A percentile compares a stretch with the other conserved stretches of the same genome.
Evolutionary conservation across 163 green algal species (phyloP).

Genomic region (Chlorella variabilis): DNA sequence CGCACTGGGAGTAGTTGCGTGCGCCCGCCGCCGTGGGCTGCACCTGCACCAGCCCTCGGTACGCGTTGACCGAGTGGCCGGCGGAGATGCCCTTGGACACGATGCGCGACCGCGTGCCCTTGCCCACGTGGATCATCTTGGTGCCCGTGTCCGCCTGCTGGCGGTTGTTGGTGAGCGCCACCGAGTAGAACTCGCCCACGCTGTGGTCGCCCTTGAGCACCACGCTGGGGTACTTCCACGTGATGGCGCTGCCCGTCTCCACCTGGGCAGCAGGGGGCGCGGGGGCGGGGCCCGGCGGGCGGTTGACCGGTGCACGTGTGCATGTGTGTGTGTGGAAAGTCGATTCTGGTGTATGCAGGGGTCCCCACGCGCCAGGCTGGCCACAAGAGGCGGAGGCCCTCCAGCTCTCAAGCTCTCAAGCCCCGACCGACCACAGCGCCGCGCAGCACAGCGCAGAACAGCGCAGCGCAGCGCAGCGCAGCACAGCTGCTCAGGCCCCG

Average conservation of each 20-base stretch:
- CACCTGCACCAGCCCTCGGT: conserved; percentile 83
- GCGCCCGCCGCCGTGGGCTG: conserved; percentile 83
- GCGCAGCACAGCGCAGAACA: too few species aligned
- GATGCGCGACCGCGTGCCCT: conserved; percentile 96
- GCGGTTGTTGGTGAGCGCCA: conserved; percentile 98
- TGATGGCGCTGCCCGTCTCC: conserved; percentile 98
- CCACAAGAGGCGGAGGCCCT: neutral
- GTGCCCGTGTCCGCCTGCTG: conserved; percentile 95
- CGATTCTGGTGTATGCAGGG: neutral
- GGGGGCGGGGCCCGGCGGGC: neutral
- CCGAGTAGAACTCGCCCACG: conserved; percentile 98
- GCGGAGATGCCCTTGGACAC: conserved; percentile 98
- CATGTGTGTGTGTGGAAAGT: neutral
- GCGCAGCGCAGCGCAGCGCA: too few species aligned
- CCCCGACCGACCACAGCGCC: too few species aligned
- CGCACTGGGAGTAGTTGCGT: conserved; percentile 97
- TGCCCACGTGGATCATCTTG: conserved; percentile 99
- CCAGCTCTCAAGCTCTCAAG: too few species aligned
- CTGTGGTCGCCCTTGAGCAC: conserved; percentile 95
- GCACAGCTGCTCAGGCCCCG: neutral
- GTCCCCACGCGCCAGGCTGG: too few species aligned
- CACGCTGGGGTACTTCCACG: conserved; percentile 98
- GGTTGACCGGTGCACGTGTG: neutral
- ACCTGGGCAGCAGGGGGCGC: conserved; percentile 68
- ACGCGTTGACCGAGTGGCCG: conserved; percentile 83